phyloP scores from a whole-genome alignment of 768 basidiomycete genomes.

The Tephrocybe sp. region DNA sequence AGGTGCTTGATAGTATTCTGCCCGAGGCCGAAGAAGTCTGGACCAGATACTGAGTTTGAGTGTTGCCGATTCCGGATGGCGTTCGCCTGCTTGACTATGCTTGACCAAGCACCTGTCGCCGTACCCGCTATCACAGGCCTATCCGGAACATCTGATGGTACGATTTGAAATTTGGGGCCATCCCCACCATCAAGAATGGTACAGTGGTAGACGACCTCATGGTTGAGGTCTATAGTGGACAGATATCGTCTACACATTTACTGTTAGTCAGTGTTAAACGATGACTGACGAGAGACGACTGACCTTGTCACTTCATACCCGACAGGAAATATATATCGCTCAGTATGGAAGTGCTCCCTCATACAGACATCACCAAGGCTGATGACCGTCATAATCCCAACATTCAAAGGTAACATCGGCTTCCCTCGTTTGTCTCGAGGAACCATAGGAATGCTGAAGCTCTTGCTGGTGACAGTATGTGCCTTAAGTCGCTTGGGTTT shows the following conservation, averaged over 20 bases:
- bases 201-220: constrained; percentile 75
- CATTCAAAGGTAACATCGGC: constrained; percentile 74
- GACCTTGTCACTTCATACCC: constrained; percentile 82
- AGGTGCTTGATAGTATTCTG: constrained; percentile 89
- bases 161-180: constrained; percentile 83
- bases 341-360: constrained; percentile 84
- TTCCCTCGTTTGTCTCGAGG: constrained; percentile 69
- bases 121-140: constrained; percentile 80
- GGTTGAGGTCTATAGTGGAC: constrained; percentile 66
- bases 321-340: constrained; percentile 86
- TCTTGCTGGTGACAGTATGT: constrained; percentile 77
- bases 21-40: constrained; percentile 84
- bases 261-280: background rate
- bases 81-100: constrained; percentile 80
- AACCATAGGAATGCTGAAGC: constrained; percentile 73
- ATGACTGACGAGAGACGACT: constrained; percentile 15
- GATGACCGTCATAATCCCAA: constrained; percentile 85
- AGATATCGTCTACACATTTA: constrained; percentile 59
- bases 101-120: constrained; percentile 84
- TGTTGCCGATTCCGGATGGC: constrained; percentile 77
- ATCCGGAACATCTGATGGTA: constrained; percentile 68
- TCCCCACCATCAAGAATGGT: constrained; percentile 84
- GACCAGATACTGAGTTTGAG: constrained; percentile 84
- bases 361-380: constrained; percentile 73
- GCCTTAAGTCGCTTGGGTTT: constrained; percentile 80